Percentiles rank a stretch among this genome's conserved stretches.
phyloP scores from a whole-genome alignment of 2,329 filamentous ascomycete genomes.

The Colletotrichum costaricense region DNA sequence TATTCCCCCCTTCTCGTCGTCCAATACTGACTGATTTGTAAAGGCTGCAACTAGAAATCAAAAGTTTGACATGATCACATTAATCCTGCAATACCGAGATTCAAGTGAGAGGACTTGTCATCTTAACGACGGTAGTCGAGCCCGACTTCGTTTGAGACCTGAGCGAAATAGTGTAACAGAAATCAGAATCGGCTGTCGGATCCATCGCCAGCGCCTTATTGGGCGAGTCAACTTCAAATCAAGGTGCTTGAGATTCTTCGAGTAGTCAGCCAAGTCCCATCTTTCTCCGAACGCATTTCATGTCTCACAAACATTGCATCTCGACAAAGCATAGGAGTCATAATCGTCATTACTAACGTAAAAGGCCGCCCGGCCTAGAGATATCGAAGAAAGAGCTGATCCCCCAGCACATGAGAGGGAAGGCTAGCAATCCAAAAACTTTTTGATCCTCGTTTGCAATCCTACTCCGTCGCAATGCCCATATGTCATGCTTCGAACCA shows the following conservation, averaged over 20 bases:
- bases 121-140: too few species aligned
- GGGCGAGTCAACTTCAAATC: too few species aligned
- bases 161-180: too few species aligned
- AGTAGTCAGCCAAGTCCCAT: too few species aligned
- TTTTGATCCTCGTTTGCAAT: slow-evolving; percentile 7
- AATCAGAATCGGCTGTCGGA: too few species aligned
- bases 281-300: too few species aligned
- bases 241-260: too few species aligned
- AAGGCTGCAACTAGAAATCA: not conserved
- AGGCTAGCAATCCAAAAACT: slow-evolving; percentile 15
- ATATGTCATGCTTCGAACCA: slow-evolving; percentile 18
- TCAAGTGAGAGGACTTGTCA: not conserved
- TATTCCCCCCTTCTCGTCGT: not conserved
- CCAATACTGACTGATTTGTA: slow-evolving; percentile 4
- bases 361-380: slow-evolving; percentile 12
- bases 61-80: not conserved
- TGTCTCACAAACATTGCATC: too few species aligned
- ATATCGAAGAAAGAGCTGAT: not conserved
- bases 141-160: too few species aligned
- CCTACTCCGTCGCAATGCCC: slow-evolving; percentile 22
- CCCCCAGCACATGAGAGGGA: not conserved
- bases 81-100: too few species aligned
- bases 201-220: too few species aligned
- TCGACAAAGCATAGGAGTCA: not conserved
- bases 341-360: slow-evolving; percentile 32